Evolutionary conservation across 106 monocot species (phyloP).

Genomic region (Amphibolis antarctica): DNA sequence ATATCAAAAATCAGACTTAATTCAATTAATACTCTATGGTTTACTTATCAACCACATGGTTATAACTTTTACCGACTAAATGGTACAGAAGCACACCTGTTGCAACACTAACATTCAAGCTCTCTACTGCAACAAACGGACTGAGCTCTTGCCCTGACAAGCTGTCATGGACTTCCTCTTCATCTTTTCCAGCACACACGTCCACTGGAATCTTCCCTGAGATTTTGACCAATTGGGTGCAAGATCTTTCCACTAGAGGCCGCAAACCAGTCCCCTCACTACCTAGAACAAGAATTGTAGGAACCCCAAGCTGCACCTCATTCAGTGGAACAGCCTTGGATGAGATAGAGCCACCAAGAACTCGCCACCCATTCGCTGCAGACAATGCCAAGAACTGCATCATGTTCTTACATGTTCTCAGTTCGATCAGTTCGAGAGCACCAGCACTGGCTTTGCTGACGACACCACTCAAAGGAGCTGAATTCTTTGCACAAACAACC

Average conservation of each 20-base stretch:
- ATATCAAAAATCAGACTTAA: not conserved
- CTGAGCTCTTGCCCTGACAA: conserved; percentile 24
- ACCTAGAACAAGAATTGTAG: conserved; percentile 83
- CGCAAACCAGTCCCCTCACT: conserved; percentile 87
- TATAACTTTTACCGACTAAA: conserved; percentile 31
- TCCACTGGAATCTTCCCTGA: conserved; percentile 23
- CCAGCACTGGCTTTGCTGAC: conserved; percentile 97
- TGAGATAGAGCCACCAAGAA: conserved; percentile 78
- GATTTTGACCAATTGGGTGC: conserved; percentile 65
- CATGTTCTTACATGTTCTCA: conserved; percentile 87
- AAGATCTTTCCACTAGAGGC: conserved; percentile 76
- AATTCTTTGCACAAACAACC: conserved; percentile 79
- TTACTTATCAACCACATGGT: not conserved
- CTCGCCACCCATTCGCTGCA: conserved; percentile 71
- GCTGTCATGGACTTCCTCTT: conserved; percentile 16
- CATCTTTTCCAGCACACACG: conserved; percentile 14
- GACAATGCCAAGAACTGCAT: conserved; percentile 81
- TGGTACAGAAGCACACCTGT: conserved; percentile 90
- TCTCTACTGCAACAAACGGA: conserved; percentile 82
- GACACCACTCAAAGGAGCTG: conserved; percentile 86
- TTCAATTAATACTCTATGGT: not conserved
- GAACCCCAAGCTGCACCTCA: conserved; percentile 39
- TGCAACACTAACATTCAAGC: conserved; percentile 97
- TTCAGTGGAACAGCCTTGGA: conserved; percentile 48
- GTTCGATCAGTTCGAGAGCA: conserved; percentile 75